Evolutionary conservation across 495 filamentous ascomycete species (phyloP).

Genomic region (Penicillium malachiteum): DNA sequence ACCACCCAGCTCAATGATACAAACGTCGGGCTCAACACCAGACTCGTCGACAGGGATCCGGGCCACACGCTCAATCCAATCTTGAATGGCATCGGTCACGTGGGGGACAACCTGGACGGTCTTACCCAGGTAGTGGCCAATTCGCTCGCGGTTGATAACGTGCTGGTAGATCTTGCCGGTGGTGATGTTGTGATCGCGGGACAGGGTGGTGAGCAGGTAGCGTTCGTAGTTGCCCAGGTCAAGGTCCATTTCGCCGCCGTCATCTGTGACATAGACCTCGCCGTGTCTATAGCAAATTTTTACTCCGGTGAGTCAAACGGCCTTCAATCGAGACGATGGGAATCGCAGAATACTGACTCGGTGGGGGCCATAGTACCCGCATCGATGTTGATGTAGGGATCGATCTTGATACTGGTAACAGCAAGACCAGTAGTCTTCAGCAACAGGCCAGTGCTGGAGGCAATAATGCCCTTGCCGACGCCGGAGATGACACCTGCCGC

Average conservation of each 20-base stretch:
- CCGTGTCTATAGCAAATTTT: slow-evolving; percentile 54
- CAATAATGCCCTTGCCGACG: slow-evolving; percentile 79
- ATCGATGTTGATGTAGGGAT: slow-evolving; percentile 62
- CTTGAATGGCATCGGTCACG: slow-evolving; percentile 84
- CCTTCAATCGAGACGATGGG: slow-evolving; percentile 1
- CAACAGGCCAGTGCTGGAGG: slow-evolving; percentile 64
- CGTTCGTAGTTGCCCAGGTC: slow-evolving; percentile 94
- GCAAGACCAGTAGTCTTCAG: slow-evolving; percentile 72
- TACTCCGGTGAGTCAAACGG: slow-evolving; percentile 1
- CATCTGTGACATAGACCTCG: slow-evolving; percentile 71
- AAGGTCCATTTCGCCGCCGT: slow-evolving; percentile 82
- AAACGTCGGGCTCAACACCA: slow-evolving; percentile 81
- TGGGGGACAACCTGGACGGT: slow-evolving; percentile 96
- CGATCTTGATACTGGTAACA: slow-evolving; percentile 67
- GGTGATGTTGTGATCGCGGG: slow-evolving; percentile 29
- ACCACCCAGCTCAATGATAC: slow-evolving; percentile 73
- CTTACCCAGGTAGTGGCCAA: slow-evolving; percentile 83
- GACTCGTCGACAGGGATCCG: slow-evolving; percentile 85
- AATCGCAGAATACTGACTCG: slow-evolving; percentile 54
- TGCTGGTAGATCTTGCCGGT: slow-evolving; percentile 92
- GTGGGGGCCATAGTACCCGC: slow-evolving; percentile 78
- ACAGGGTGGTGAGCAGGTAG: slow-evolving; percentile 26
- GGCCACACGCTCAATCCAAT: slow-evolving; percentile 89
- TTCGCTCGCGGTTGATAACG: slow-evolving; percentile 77
- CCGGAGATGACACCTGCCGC: slow-evolving; percentile 69